A percentile compares a stretch with the other conserved stretches of the same genome.
Conservation (phyloP, 2,329 filamentous ascomycete species). For the Magnaporthiopsis poae region DNA sequence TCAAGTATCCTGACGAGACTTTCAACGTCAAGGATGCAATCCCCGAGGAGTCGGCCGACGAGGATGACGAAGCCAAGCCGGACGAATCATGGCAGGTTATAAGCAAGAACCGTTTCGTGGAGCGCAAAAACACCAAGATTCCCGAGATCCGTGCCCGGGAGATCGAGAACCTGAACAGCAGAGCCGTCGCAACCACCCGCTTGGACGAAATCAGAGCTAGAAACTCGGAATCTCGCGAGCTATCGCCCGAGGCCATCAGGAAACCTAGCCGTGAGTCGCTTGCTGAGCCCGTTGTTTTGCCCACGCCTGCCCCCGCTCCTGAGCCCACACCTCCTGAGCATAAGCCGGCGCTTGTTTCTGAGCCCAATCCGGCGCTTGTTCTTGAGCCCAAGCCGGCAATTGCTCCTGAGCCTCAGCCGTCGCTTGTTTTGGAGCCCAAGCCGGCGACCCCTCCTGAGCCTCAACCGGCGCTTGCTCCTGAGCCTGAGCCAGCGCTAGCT, state of each 20-base stretch:
- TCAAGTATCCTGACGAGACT: conserved; percentile 14
- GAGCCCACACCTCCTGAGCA: neutral
- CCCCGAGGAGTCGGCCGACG: conserved; percentile 8
- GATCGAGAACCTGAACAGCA: conserved; percentile 32
- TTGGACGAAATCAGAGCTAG: conserved; percentile 43
- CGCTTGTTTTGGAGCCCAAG: neutral
- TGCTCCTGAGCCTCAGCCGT: neutral
- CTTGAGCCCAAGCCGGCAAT: neutral
- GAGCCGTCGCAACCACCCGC: conserved; percentile 37
- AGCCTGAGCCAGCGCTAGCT: neutral
- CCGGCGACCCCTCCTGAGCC: neutral
- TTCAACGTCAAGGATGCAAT: neutral
- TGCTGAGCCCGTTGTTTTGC: conserved; percentile 11
- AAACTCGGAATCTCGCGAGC: conserved; percentile 32
- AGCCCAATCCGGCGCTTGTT: neutral
- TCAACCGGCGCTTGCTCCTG: neutral
- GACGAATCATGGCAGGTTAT: neutral
- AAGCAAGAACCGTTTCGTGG: conserved; percentile 10
- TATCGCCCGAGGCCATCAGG: conserved; percentile 30
- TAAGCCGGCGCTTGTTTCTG: neutral
- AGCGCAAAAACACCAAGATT: conserved; percentile 32
- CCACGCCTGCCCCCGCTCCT: conserved; percentile 10
- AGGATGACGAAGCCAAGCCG: conserved; percentile 12
- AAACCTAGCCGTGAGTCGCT: conserved; percentile 20
- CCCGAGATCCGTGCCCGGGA: conserved; percentile 39